Conservation (phyloP, 345 rosid genomes). For the Diplotaxis tenuifolia region DNA sequence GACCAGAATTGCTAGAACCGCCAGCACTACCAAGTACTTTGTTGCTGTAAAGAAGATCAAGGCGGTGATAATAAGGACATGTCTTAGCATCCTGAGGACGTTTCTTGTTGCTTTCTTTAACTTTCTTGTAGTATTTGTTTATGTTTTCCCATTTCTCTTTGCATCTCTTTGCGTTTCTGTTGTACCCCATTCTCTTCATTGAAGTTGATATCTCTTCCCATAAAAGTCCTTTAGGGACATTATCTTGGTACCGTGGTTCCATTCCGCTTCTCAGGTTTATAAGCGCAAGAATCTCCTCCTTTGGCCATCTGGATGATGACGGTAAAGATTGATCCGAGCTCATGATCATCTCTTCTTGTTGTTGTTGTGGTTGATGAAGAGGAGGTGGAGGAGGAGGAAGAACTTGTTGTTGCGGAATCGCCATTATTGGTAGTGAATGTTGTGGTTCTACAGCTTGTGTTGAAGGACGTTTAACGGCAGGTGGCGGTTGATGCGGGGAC, state of each 20-base stretch:
- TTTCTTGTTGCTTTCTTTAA: constrained; percentile 74
- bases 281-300: constrained; percentile 66
- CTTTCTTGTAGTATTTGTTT: constrained; percentile 87
- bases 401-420: constrained; percentile 52
- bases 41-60: constrained; percentile 65
- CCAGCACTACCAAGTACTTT: constrained; percentile 42
- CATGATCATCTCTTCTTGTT: constrained; percentile 30
- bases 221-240: constrained; percentile 73
- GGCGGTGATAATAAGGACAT: constrained; percentile 83
- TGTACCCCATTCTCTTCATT: constrained; percentile 66
- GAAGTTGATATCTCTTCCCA: constrained; percentile 79
- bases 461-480: constrained; percentile 23
- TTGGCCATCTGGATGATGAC: constrained; percentile 73
- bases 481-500: constrained; percentile 32
- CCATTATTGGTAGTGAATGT: constrained; percentile 43
- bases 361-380: constrained; percentile 8
- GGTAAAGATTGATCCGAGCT: constrained; percentile 37
- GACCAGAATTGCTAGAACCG: constrained; percentile 25
- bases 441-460: constrained; percentile 14
- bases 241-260: constrained; percentile 62
- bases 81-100: constrained; percentile 90
- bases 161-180: constrained; percentile 69
- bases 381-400: constrained; percentile 22
- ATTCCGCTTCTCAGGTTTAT: constrained; percentile 59
- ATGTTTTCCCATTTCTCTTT: constrained; percentile 96